Evolutionary conservation across 768 basidiomycete species (phyloP).

Genomic region (Austroboletus eburneus): DNA sequence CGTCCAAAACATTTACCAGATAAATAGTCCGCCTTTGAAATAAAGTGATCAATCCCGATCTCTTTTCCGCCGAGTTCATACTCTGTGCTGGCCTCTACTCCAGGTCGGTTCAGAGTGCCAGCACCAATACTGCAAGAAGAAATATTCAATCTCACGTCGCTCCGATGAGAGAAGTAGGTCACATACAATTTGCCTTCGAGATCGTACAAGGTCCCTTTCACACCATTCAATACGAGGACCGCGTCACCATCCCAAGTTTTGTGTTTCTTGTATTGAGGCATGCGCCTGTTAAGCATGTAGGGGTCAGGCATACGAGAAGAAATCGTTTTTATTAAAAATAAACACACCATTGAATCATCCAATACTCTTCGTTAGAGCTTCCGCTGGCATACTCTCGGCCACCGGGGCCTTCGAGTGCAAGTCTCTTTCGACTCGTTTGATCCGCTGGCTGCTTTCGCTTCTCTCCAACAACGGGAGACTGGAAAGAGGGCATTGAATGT

Average conservation of each 20-base stretch:
- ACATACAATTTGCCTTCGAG: constrained; percentile 62
- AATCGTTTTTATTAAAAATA: background rate
- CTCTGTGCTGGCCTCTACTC: constrained; percentile 35
- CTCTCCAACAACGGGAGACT: constrained; percentile 19
- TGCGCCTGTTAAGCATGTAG: constrained; percentile 46
- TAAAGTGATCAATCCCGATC: constrained; percentile 56
- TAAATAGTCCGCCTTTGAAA: constrained; percentile 52
- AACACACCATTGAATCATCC: constrained; percentile 76
- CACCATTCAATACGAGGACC: constrained; percentile 49
- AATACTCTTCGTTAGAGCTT: constrained; percentile 40
- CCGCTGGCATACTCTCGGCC: constrained; percentile 13
- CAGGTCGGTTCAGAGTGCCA: constrained; percentile 44
- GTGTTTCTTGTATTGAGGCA: constrained; percentile 72
- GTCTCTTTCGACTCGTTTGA: constrained; percentile 25
- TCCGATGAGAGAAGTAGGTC: background rate
- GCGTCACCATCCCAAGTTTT: constrained; percentile 90
- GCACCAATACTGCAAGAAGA: constrained; percentile 41
- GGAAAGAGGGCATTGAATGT: constrained; percentile 18
- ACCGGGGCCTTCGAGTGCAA: constrained; percentile 21
- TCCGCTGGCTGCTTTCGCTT: constrained; percentile 29
- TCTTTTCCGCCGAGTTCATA: constrained; percentile 52
- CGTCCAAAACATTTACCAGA: constrained; percentile 64
- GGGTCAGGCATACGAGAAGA: background rate
- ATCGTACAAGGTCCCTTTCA: constrained; percentile 52
- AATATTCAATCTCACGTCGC: background rate